These are phyloP conservation scores for Raffaelea deltoideospora DNA, from an alignment of 2,329 filamentous ascomycete genomes.

Conservation along the genomic window DNA sequence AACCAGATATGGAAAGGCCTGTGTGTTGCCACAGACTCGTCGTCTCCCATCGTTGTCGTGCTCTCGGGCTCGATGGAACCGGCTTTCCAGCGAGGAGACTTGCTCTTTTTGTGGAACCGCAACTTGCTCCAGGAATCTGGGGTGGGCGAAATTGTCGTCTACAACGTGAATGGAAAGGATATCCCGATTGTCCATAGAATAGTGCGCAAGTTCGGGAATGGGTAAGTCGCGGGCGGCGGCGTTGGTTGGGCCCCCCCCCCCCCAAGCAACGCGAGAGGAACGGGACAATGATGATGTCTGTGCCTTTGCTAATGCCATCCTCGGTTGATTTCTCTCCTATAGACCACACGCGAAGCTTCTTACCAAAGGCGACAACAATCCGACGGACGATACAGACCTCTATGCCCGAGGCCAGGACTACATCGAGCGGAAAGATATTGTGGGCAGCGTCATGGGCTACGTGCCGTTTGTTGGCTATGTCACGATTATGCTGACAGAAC, in stretches of 20 bases:
- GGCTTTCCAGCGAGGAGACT: slow-evolving; percentile 63
- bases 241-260: neutral
- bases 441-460: slow-evolving; percentile 79
- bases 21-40: slow-evolving; percentile 60
- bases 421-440: slow-evolving; percentile 74
- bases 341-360: slow-evolving; percentile 55
- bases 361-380: slow-evolving; percentile 96
- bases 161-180: slow-evolving; percentile 81
- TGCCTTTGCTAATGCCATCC: too few species aligned
- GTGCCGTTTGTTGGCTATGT: slow-evolving; percentile 94
- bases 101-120: slow-evolving; percentile 65
- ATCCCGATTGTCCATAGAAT: slow-evolving; percentile 96
- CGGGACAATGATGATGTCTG: neutral
- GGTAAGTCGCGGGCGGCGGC: slow-evolving; percentile 21
- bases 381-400: slow-evolving; percentile 77
- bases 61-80: slow-evolving; percentile 75
- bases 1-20: slow-evolving; percentile 71
- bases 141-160: slow-evolving; percentile 39
- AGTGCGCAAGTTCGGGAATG: slow-evolving; percentile 55
- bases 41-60: slow-evolving; percentile 70
- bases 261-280: neutral
- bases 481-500: slow-evolving; percentile 86
- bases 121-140: slow-evolving; percentile 39
- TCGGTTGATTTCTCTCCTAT: neutral
- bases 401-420: slow-evolving; percentile 75